A percentile compares a stretch with the other conserved stretches of the same genome.
Conservation (phyloP, 2,329 filamentous ascomycete species). For the Claviceps capensis region DNA sequence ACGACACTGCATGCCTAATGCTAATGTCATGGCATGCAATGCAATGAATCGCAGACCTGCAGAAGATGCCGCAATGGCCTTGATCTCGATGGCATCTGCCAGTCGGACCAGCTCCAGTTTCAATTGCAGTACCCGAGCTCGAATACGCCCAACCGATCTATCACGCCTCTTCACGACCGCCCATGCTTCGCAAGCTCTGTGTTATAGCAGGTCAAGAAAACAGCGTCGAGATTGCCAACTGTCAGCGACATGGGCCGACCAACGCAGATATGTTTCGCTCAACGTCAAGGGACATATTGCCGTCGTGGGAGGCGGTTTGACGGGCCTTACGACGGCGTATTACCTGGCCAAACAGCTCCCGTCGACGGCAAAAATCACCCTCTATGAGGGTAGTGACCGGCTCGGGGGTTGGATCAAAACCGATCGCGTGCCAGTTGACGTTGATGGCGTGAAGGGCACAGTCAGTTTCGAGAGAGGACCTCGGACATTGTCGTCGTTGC, state of each 20-base stretch:
- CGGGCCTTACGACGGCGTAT: conserved; percentile 66
- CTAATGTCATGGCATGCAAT: background rate
- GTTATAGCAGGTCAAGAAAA: background rate
- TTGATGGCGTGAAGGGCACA: conserved; percentile 37
- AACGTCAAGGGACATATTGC: conserved; percentile 35
- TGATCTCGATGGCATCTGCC: conserved; percentile 13
- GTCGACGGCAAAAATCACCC: conserved; percentile 50
- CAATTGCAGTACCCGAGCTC: background rate
- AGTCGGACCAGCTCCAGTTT: conserved; percentile 3
- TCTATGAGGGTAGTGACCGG: conserved; percentile 60
- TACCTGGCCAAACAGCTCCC: conserved; percentile 59
- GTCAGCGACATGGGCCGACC: conserved; percentile 2
- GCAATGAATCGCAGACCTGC: conserved; percentile 7
- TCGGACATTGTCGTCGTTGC: conserved; percentile 52
- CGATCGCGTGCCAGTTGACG: conserved; percentile 40
- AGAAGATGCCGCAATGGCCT: conserved; percentile 14
- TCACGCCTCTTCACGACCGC: background rate
- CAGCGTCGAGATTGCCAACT: conserved; percentile 6
- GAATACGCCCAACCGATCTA: background rate
- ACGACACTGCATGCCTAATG: background rate
- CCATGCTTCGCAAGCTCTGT: background rate
- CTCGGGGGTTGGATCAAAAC: conserved; percentile 79
- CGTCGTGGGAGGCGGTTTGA: conserved; percentile 70
- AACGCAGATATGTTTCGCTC: conserved; percentile 7
- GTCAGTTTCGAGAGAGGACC: conserved; percentile 78